Evolutionary conservation across 352 stramenopile species (phyloP), one percentile per base, ranked within the genome.

Genomic region (Phytopythium oedochilum): DNA sequence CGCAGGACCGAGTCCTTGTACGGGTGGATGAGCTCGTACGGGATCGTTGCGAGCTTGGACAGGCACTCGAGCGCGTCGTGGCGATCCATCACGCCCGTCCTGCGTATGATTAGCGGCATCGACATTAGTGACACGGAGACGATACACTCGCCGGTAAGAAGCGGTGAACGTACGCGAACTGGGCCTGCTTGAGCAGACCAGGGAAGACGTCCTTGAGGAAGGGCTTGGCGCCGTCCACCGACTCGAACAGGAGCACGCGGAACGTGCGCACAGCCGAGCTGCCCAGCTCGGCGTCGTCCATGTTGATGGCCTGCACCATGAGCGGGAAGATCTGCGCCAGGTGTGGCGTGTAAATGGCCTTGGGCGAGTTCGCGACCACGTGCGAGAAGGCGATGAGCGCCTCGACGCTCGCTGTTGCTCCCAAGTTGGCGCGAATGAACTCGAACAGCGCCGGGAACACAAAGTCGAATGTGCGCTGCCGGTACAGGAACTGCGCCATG

Each of bases 171-270:
- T 68, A 94, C 82, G 80, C 80, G 36, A 78, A 73, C 56, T 92
- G 83, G 14, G 82, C 79, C 68, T 94, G 85, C 62, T 89, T 89
- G 45, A 94, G 71, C 8, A 94, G 61, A 20, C 85, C 85, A 0
- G 81, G 83, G 45, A 94, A 94, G 4, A 92, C 78, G 36, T 92
- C 78, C 63, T 89, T 92, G 17, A 94, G 68, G 62, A 92, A 92
- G 10, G 80, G 83, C 53, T 94, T 92, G 43, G 85, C 78, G 38
- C 67, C 87, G 53, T 93, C 83, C 9, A 90, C 71, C 12, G 76
- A 90, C 58, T 92, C 80, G 20, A 89, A 69, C 6, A 92, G 68
- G 53, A 91, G 66, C 43, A 79, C 64, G 34, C 88, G 87, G 57
- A 92, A 94, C 26, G 80, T 91, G 53, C 73, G 66, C 36, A 94